Conservation (phyloP, 805 yeast species). For the Teunomyces panamensis region DNA sequence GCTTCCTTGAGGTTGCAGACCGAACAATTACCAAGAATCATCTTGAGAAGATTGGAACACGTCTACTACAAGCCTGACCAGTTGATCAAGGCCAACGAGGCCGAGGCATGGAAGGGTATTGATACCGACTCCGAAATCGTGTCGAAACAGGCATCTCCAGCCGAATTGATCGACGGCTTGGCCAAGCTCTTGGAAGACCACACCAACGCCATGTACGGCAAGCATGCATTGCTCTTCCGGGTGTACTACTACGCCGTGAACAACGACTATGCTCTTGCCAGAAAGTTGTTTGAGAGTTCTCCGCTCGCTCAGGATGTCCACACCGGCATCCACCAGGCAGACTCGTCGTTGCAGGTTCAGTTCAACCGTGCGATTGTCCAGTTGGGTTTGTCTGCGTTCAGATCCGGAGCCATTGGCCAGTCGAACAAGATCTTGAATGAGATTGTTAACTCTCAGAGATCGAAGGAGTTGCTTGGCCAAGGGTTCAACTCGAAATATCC, state of each 20-base stretch:
- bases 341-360: constrained; percentile 81
- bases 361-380: constrained; percentile 96
- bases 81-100: constrained; percentile 68
- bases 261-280: constrained; percentile 77
- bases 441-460: constrained; percentile 78
- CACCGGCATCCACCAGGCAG: constrained; percentile 78
- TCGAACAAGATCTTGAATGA: constrained; percentile 85
- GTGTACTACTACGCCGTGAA: constrained; percentile 91
- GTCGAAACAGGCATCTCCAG: constrained; percentile 36
- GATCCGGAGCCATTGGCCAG: constrained; percentile 81
- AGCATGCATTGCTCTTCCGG: constrained; percentile 79
- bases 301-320: constrained; percentile 53
- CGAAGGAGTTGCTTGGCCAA: constrained; percentile 92
- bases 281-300: constrained; percentile 83
- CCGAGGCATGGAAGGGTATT: constrained; percentile 66
- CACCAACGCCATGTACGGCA: constrained; percentile 64
- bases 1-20: constrained; percentile 37
- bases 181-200: constrained; percentile 65
- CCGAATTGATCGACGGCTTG: constrained; percentile 59
- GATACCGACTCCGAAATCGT: constrained; percentile 26
- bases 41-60: constrained; percentile 84
- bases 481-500: constrained; percentile 69
- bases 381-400: constrained; percentile 93
- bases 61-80: constrained; percentile 86
- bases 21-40: constrained; percentile 68